Evolutionary conservation across 306 rosid species (phyloP).

Genomic region (Medicago lupulina): DNA sequence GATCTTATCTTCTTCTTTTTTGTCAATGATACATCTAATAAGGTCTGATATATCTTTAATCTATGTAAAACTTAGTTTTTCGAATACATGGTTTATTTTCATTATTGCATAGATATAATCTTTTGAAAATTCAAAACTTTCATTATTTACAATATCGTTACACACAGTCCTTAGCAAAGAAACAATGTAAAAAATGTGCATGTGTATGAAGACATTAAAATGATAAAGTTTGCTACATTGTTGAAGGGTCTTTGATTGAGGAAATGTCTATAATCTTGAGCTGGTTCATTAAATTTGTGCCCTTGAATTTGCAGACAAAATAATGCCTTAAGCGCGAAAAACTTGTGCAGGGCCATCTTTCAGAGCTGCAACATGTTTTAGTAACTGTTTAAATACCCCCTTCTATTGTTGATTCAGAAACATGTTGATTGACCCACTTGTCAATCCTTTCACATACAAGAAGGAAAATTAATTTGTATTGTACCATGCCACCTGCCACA

Average conservation of each 20-base stretch:
- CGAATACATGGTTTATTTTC: background rate
- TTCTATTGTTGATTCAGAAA: conserved; percentile 2
- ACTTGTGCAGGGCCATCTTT: conserved; percentile 33
- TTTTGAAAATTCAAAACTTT: background rate
- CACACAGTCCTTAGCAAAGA: background rate
- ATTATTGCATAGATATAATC: background rate
- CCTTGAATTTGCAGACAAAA: conserved; percentile 29
- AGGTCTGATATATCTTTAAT: no score
- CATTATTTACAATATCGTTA: background rate
- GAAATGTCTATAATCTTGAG: conserved; percentile 29
- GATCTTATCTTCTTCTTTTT: no score
- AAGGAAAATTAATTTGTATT: background rate
- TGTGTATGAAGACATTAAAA: background rate
- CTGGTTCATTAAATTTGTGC: conserved; percentile 39
- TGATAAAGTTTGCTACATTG: background rate
- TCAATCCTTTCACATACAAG: conserved; percentile 12
- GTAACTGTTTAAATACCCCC: conserved; percentile 26
- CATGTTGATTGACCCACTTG: conserved; percentile 30
- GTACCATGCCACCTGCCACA: conserved; percentile 33
- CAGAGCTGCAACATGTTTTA: conserved; percentile 13
- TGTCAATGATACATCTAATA: no score
- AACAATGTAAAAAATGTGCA: background rate
- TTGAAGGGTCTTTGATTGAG: conserved; percentile 22
- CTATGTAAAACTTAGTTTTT: no score
- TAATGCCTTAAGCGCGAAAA: conserved; percentile 21